phyloP scores from a whole-genome alignment of 2,329 filamentous ascomycete species.

The Aspergillus fructus region DNA sequence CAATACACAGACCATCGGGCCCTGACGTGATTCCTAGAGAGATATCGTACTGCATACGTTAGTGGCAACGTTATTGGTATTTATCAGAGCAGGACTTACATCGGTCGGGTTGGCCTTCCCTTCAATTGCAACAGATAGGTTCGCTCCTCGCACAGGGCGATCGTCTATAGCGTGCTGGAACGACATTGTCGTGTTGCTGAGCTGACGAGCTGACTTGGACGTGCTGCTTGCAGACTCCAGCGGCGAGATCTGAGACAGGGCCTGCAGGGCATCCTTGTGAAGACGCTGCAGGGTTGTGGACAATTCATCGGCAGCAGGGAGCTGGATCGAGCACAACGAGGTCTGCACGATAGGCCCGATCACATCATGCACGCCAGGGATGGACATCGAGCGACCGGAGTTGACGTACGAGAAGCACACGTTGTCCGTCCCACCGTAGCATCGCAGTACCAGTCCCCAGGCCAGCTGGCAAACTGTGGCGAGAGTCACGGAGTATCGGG shows the following conservation, averaged over 20 bases:
- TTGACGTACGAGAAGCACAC: not conserved
- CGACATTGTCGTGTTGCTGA: not conserved
- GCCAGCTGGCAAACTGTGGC: not conserved
- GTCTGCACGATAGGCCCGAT: not conserved
- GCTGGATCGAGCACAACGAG: not conserved
- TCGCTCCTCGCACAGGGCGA: not conserved
- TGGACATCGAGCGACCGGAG: not conserved
- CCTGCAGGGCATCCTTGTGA: not conserved
- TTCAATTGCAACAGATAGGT: not conserved
- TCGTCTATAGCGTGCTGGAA: not conserved
- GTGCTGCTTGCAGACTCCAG: not conserved
- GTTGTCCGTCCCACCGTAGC: not conserved
- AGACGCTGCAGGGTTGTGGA: not conserved
- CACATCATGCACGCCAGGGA: not conserved
- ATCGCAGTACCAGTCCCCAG: not conserved
- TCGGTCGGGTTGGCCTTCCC: not conserved
- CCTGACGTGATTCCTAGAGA: not conserved
- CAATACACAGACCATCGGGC: not conserved
- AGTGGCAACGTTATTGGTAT: not conserved
- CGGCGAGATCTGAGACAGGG: not conserved
- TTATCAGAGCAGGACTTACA: not conserved
- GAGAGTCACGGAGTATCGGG: not conserved
- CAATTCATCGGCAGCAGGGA: not conserved
- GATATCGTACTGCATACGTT: not conserved
- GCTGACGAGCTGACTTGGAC: not conserved